phyloP scores from a whole-genome alignment of 1,284 basidiomycete genomes.

The Cystobasidiaceae sp. region DNA sequence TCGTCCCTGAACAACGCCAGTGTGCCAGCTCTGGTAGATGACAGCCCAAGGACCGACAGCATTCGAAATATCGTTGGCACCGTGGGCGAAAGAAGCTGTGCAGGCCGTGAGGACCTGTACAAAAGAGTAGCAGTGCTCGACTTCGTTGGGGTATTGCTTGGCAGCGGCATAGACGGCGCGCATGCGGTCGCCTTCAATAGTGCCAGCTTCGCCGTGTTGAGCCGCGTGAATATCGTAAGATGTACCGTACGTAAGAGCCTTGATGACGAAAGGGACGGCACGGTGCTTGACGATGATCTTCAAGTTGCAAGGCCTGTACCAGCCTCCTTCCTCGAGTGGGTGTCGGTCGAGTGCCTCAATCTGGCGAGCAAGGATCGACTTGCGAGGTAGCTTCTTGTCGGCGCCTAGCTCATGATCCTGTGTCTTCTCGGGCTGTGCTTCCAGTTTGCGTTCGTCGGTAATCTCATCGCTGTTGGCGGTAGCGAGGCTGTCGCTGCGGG shows the following conservation, averaged over 20 bases:
- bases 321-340: conserved; percentile 19
- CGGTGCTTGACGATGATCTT: conserved; percentile 46
- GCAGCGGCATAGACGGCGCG: conserved; percentile 48
- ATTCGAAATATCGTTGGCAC: conserved; percentile 47
- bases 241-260: conserved; percentile 17
- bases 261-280: conserved; percentile 1
- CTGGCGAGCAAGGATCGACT: conserved; percentile 5
- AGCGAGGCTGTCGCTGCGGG: background rate
- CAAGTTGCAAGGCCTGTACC: conserved; percentile 44
- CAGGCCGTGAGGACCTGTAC: conserved; percentile 54
- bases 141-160: conserved; percentile 51
- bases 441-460: conserved; percentile 29
- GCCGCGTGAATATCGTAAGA: conserved; percentile 41
- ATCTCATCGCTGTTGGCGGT: conserved; percentile 13
- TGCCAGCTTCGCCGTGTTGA: conserved; percentile 46
- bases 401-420: background rate
- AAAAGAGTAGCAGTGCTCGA: conserved; percentile 53
- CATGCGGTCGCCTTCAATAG: conserved; percentile 46
- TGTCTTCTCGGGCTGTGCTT: too few relatives aligned
- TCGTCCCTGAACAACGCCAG: conserved; percentile 43
- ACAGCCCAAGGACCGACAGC: conserved; percentile 51
- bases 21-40: conserved; percentile 47
- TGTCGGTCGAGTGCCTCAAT: conserved; percentile 8
- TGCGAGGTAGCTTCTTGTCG: background rate
- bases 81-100: conserved; percentile 53